These are phyloP conservation scores for Ogataea paradorogensis DNA, from an alignment of 805 yeast species.

Conservation along the genomic window DNA sequence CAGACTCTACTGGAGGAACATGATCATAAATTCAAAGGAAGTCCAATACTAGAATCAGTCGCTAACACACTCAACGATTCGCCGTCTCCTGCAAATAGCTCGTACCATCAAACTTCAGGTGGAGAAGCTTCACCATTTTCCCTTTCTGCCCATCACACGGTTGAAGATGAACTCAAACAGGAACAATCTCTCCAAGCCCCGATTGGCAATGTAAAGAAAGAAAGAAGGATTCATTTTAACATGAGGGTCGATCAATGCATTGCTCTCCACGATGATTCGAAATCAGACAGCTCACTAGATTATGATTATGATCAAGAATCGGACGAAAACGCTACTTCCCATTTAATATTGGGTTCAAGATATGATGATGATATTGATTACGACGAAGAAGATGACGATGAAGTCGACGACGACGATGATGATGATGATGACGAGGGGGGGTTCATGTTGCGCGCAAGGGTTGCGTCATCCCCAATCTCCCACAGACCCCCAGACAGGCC, in stretches of 20 bases:
- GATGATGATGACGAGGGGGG: constrained; percentile 28
- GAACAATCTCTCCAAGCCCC: constrained; percentile 4
- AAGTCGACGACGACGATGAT: constrained; percentile 23
- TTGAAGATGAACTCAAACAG: constrained; percentile 10
- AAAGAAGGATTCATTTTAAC: constrained; percentile 85
- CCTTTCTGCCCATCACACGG: constrained; percentile 20
- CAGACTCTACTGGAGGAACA: constrained; percentile 31
- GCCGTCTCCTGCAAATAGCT: constrained; percentile 19
- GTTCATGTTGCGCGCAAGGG: constrained; percentile 22
- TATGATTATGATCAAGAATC: constrained; percentile 23
- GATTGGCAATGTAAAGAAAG: constrained; percentile 29
- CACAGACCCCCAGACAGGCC: constrained; percentile 28
- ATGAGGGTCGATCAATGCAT: constrained; percentile 94
- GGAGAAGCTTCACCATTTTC: constrained; percentile 22
- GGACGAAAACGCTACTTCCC: constrained; percentile 24
- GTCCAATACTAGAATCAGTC: constrained; percentile 34
- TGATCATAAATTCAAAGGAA: constrained; percentile 30
- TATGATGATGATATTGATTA: constrained; percentile 17
- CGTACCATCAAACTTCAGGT: constrained; percentile 6
- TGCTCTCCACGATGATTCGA: constrained; percentile 49
- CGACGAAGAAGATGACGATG: constrained; percentile 17
- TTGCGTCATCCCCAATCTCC: constrained; percentile 22
- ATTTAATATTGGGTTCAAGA: constrained; percentile 1
- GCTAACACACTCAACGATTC: constrained; percentile 16
- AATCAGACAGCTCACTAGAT: constrained; percentile 27